Evolutionary conservation across 768 basidiomycete genomes (phyloP).

Genomic region (Kwoniella dendrophila): DNA sequence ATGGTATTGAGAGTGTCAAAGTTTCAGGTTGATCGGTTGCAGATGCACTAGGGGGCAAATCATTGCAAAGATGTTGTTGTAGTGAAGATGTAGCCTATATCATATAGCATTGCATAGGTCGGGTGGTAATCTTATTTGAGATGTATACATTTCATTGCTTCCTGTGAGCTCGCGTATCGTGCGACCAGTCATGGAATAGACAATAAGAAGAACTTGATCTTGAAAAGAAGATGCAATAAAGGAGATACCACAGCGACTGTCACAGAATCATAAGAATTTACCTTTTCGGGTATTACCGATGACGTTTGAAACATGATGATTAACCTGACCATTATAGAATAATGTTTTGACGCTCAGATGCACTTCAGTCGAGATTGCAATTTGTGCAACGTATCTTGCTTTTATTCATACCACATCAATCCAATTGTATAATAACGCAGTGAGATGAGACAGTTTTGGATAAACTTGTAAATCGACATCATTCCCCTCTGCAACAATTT

Average conservation of each 20-base stretch:
- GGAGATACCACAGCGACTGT: no score
- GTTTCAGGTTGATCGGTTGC: conserved; percentile 1
- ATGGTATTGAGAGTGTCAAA: conserved; percentile 13
- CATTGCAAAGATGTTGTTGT: neutral
- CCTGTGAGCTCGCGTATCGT: neutral
- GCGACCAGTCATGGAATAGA: neutral
- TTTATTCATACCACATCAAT: neutral
- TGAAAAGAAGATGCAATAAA: neutral
- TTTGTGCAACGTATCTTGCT: neutral
- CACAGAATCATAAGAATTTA: neutral
- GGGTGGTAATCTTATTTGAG: conserved; percentile 1
- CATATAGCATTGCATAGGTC: conserved; percentile 6
- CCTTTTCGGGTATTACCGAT: conserved; percentile 4
- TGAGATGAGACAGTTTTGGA: no score
- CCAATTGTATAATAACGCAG: no score
- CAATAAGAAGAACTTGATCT: neutral
- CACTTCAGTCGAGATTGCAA: neutral
- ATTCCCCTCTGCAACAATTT: no score
- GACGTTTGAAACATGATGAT: conserved; percentile 1
- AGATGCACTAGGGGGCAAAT: neutral
- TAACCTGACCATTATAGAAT: neutral
- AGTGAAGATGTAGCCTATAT: neutral
- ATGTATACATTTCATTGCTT: neutral
- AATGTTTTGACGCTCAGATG: neutral
- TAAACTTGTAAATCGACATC: no score